Base-by-base conservation (phyloP, 1,284 basidiomycete species). In the Boletus smithii region DNA sequence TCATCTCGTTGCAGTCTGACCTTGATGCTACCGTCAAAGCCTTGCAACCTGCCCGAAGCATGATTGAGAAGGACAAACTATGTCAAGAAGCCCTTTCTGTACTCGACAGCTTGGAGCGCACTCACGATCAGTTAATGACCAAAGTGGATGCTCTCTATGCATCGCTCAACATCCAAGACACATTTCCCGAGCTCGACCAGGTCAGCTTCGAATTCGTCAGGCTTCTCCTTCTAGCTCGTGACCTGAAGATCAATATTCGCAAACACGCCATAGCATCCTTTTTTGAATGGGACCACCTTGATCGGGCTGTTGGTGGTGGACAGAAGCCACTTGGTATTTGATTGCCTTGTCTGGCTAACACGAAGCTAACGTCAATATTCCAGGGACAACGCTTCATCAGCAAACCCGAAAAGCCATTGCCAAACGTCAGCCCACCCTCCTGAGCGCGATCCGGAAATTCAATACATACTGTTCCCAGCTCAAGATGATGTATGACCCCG, bases 241-340 rank as follows among this genome's bases (percentile, higher is more conserved):
- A 72, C 32, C 55, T 72, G 14, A 73, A 73, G 46, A 68, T 69
- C n/a, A 69, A 67, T 39, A 69, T 73, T 22, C 55, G 63, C 0
- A 69, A 67, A 37, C 49, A 59, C 0, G 68, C 66, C 0, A 63
- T 70, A 64, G 61, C 14, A 10, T 10, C 5, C 5, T 73, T 74
- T 43, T 65, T 68, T 16, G 68, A 72, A 39, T 72, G 66, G 66
- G 70, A 73, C 32, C 57, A 55, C 8, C 51, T 74, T 0, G 66
- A 71, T 44, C 65, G 58, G 30, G 70, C 69, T 1, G 65, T 65
- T 6, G 60, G 65, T 0, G 65, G 72, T 0, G 46, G 52, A n/a
- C 48, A 66, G n/a, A 57, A 68, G 24, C 42, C 69, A 3, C 50
- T 72, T 7, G 70, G 70, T 67, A 17, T 16, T 32, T 32, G 7